Percentiles rank a stretch among this genome's conserved stretches.
Conservation (phyloP, 106 monocot genomes). For the Dendrobium catenatum region DNA sequence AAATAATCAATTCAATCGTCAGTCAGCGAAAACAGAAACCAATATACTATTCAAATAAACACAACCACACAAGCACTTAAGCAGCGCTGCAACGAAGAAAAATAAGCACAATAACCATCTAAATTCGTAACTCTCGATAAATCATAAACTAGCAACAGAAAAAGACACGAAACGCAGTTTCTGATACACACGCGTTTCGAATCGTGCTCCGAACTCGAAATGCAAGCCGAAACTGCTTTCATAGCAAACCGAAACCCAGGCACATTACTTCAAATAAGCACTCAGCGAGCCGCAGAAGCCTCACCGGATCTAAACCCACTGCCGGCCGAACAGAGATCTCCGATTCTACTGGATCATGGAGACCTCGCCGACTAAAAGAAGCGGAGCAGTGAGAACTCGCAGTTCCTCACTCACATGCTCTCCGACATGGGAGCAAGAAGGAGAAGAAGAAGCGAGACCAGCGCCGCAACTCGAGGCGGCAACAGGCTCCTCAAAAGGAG, state of each 20-base stretch:
- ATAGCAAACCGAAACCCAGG: neutral
- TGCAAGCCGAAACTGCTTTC: neutral
- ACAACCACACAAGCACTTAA: neutral
- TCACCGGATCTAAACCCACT: slow-evolving; percentile 7
- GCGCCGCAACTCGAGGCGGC: slow-evolving; percentile 8
- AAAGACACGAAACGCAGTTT: neutral
- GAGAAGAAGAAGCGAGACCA: neutral
- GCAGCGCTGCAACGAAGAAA: neutral
- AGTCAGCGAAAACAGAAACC: neutral
- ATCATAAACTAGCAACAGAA: neutral
- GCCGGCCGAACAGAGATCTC: slow-evolving; percentile 10
- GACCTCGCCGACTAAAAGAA: neutral
- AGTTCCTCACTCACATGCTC: neutral
- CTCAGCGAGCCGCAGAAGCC: neutral
- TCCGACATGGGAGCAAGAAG: neutral
- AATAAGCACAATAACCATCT: neutral
- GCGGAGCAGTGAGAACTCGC: neutral
- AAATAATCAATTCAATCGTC: neutral
- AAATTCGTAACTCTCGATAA: neutral
- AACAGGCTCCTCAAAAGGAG: slow-evolving; percentile 1
- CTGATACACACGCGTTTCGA: slow-evolving; percentile 4
- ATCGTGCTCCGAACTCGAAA: neutral
- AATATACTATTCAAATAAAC: neutral
- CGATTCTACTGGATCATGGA: neutral
- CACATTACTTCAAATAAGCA: slow-evolving; percentile 1